Evolutionary conservation across 2,329 filamentous ascomycete genomes (phyloP).

Genomic region (Calonectria honghensis): DNA sequence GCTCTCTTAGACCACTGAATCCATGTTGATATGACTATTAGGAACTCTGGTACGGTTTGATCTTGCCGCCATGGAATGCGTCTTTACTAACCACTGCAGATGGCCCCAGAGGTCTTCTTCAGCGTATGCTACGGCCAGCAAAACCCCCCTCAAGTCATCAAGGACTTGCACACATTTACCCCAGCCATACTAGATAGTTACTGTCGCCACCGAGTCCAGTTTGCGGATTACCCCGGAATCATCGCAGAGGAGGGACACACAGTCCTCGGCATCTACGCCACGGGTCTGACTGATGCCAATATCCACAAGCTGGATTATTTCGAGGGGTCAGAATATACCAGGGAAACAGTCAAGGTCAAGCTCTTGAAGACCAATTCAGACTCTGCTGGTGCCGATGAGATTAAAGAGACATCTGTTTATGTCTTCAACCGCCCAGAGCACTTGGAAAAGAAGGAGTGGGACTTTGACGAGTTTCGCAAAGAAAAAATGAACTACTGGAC

Average conservation of each 20-base stretch:
- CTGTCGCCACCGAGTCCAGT: conserved; percentile 80
- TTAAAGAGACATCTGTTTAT: conserved; percentile 77
- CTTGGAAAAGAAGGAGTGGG: conserved; percentile 88
- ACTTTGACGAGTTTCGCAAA: conserved; percentile 87
- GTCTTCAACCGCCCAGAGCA: conserved; percentile 71
- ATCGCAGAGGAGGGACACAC: conserved; percentile 71
- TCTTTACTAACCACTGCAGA: conserved; percentile 66
- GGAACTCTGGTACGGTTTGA: conserved; percentile 41
- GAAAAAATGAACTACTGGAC: conserved; percentile 80
- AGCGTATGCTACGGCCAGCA: conserved; percentile 84
- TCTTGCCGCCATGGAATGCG: conserved; percentile 17
- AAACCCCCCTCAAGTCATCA: conserved; percentile 67
- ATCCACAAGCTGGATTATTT: conserved; percentile 86
- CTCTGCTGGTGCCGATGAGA: conserved; percentile 63
- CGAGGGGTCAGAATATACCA: conserved; percentile 84
- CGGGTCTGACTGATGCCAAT: conserved; percentile 86
- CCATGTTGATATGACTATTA: conserved; percentile 30
- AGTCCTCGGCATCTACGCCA: conserved; percentile 85
- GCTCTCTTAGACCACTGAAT: neutral
- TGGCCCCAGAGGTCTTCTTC: conserved; percentile 91
- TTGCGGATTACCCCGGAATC: conserved; percentile 89
- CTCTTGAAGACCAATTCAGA: conserved; percentile 66
- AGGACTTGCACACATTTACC: conserved; percentile 76
- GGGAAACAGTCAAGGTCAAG: conserved; percentile 73
- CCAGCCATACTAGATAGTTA: conserved; percentile 86